These are phyloP conservation scores for Coemansia aciculifera DNA, from an alignment of 192 early-diverging fungal species.

Conservation along the genomic window DNA sequence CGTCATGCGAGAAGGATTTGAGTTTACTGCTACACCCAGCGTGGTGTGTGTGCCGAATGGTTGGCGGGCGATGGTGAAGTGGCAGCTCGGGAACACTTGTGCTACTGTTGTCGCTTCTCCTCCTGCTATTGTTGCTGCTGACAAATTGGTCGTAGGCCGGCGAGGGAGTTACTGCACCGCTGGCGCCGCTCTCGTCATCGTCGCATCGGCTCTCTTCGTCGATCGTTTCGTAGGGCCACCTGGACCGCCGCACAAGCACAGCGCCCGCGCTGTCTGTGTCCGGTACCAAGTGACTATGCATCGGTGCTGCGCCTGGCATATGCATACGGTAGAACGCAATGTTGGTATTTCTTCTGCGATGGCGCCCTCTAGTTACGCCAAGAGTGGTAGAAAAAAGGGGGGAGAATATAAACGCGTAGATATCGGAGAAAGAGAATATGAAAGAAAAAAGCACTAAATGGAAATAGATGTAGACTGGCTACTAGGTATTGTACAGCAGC, in stretches of 20 bases:
- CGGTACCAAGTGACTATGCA: background rate
- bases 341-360: background rate
- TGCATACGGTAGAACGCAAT: background rate
- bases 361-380: background rate
- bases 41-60: background rate
- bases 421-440: background rate
- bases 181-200: slow-evolving; percentile 8
- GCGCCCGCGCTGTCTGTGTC: slow-evolving; percentile 18
- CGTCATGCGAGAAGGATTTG: slow-evolving; percentile 45
- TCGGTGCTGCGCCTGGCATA: background rate
- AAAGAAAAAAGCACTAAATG: background rate
- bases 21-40: slow-evolving; percentile 10
- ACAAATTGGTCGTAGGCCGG: slow-evolving; percentile 7
- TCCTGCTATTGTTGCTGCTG: slow-evolving; percentile 3
- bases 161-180: background rate
- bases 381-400: background rate
- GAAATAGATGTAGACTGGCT: background rate
- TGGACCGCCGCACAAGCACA: background rate
- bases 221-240: slow-evolving; percentile 17
- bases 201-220: slow-evolving; percentile 6
- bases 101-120: slow-evolving; percentile 10
- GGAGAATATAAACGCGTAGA: background rate
- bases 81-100: background rate
- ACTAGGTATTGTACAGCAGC: background rate
- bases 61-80: background rate